Percentiles rank a stretch among this genome's conserved stretches.
Evolutionary conservation across 163 green algal species (phyloP).

Genomic region (Trebouxiophyceae sp.): DNA sequence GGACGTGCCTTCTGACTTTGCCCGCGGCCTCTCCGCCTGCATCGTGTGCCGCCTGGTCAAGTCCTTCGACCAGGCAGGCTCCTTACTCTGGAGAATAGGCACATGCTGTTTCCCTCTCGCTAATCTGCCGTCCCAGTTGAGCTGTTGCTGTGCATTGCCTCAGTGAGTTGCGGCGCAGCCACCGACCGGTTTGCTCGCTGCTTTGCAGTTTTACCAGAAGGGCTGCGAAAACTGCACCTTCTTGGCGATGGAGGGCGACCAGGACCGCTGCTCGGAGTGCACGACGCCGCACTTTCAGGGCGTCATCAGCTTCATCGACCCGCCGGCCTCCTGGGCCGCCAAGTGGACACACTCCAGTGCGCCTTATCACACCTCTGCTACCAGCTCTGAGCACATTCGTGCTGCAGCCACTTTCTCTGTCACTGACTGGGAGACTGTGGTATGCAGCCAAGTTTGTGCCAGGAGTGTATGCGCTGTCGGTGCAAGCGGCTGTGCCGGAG

Average conservation of each 20-base stretch:
- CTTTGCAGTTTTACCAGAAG: constrained; percentile 42
- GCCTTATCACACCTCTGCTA: not conserved
- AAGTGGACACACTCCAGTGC: constrained; percentile 64
- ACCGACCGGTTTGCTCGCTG: not conserved
- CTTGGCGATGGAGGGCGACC: constrained; percentile 54
- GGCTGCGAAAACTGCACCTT: constrained; percentile 82
- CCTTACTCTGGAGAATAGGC: not conserved
- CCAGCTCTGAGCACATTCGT: not conserved
- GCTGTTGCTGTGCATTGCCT: not conserved
- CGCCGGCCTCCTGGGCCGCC: constrained; percentile 50
- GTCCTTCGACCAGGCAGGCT: constrained; percentile 53
- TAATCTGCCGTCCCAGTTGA: not conserved
- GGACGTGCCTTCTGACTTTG: constrained; percentile 32
- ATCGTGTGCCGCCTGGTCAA: constrained; percentile 55
- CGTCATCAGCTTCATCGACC: constrained; percentile 63
- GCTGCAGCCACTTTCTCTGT: not conserved
- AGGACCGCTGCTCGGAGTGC: constrained; percentile 52
- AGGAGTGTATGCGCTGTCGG: constrained; percentile 52
- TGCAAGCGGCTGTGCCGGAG: constrained; percentile 39
- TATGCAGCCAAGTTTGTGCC: constrained; percentile 27
- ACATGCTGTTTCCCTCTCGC: not conserved
- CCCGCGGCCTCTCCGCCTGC: constrained; percentile 52
- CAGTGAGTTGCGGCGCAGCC: not conserved
- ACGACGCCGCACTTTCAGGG: constrained; percentile 74
- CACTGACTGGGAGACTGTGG: not conserved